phyloP scores from a whole-genome alignment of 2,329 filamentous ascomycete species.

The Xylariaceae sp. region DNA sequence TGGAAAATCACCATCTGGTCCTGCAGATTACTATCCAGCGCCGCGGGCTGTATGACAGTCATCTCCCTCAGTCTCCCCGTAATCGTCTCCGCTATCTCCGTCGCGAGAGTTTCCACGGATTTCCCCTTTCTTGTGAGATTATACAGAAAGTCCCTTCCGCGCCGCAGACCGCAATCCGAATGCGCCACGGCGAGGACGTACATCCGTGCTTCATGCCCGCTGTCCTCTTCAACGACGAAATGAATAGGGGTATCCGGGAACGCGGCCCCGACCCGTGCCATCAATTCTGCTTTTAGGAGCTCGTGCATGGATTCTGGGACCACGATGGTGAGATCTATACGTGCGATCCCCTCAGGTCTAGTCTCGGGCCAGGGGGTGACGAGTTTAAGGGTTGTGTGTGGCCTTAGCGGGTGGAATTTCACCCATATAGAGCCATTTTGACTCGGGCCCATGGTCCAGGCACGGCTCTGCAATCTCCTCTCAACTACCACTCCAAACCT shows the following conservation, averaged over 20 bases:
- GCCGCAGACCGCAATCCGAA: slow-evolving; percentile 41
- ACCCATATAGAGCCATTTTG: slow-evolving; percentile 42
- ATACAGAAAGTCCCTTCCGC: slow-evolving; percentile 45
- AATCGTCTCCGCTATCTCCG: slow-evolving; percentile 41
- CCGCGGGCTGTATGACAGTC: slow-evolving; percentile 37
- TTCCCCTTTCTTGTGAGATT: slow-evolving; percentile 40
- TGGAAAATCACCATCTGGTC: slow-evolving; percentile 59
- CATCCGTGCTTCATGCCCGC: slow-evolving; percentile 45
- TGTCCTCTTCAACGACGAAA: slow-evolving; percentile 47
- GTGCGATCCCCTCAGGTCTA: slow-evolving; percentile 32
- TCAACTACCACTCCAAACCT: slow-evolving; percentile 46
- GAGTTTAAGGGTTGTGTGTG: slow-evolving; percentile 36
- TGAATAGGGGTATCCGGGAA: slow-evolving; percentile 42
- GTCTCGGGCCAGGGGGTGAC: slow-evolving; percentile 25
- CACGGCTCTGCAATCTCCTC: slow-evolving; percentile 40
- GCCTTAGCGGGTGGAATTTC: slow-evolving; percentile 37
- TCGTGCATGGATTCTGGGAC: slow-evolving; percentile 36
- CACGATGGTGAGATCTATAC: slow-evolving; percentile 48
- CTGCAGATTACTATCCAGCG: slow-evolving; percentile 53
- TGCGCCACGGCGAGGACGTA: slow-evolving; percentile 54
- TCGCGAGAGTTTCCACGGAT: slow-evolving; percentile 31
- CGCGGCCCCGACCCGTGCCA: slow-evolving; percentile 35
- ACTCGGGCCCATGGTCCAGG: slow-evolving; percentile 46
- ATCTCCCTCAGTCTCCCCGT: slow-evolving; percentile 43
- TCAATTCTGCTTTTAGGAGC: slow-evolving; percentile 38